A percentile compares a stretch with the other conserved stretches of the same genome.
Evolutionary conservation across 352 stramenopile species (phyloP).

Genomic region (Pythium apleroticum): DNA sequence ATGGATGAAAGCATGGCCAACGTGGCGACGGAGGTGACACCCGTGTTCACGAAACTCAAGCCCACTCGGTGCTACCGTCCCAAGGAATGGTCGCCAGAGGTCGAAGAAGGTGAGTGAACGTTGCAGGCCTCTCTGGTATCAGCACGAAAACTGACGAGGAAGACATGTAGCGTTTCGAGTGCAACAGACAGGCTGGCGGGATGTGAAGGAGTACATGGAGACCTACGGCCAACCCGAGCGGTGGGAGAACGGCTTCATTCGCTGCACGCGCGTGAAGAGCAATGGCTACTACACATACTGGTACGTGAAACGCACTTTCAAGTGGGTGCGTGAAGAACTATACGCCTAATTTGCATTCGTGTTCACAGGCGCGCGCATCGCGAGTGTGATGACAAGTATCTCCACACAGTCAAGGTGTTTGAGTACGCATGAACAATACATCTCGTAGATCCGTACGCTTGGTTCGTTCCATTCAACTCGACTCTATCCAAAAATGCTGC

Average conservation of each 20-base stretch:
- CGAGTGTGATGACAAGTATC: constrained; percentile 83
- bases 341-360: background rate
- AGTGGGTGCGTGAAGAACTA: background rate
- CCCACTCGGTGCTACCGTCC: constrained; percentile 60
- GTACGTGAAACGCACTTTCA: constrained; percentile 22
- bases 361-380: constrained; percentile 49
- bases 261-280: constrained; percentile 77
- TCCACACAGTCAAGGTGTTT: constrained; percentile 77
- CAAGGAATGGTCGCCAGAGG: constrained; percentile 68
- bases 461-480: background rate
- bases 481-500: constrained; percentile 21
- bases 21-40: constrained; percentile 27
- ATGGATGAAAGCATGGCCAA: constrained; percentile 49
- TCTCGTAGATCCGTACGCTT: background rate
- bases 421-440: constrained; percentile 48
- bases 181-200: constrained; percentile 69
- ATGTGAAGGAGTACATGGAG: constrained; percentile 83
- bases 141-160: no score
- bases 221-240: constrained; percentile 70
- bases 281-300: constrained; percentile 87
- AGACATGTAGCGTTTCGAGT: constrained; percentile 52
- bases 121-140: no score
- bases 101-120: constrained; percentile 50
- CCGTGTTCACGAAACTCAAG: constrained; percentile 53
- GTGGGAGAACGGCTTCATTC: constrained; percentile 75